A percentile compares a stretch with the other conserved stretches of the same genome.
Evolutionary conservation across 2,329 filamentous ascomycete species (phyloP).

Genomic region (Xylariaceae sp.): DNA sequence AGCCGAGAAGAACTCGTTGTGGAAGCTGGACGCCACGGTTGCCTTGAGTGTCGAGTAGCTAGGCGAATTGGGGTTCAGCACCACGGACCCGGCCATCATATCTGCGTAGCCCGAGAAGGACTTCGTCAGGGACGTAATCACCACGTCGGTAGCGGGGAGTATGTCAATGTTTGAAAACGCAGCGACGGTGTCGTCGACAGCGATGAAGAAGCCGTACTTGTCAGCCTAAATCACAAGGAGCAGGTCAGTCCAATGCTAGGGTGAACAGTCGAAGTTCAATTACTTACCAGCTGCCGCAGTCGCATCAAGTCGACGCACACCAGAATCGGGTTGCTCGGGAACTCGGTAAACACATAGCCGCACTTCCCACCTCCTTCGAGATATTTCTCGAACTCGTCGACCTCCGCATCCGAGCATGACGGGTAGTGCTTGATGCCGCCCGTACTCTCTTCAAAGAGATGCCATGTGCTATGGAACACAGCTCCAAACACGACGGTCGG

Average conservation of each 20-base stretch:
- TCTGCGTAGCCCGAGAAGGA: constrained; percentile 53
- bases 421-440: constrained; percentile 42
- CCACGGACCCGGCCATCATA: constrained; percentile 19
- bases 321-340: constrained; percentile 43
- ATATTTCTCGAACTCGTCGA: constrained; percentile 42
- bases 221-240: constrained; percentile 22
- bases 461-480: constrained; percentile 47
- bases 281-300: constrained; percentile 37
- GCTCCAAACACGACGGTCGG: constrained; percentile 43
- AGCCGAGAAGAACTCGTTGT: constrained; percentile 42
- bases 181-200: constrained; percentile 43
- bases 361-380: constrained; percentile 36
- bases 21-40: constrained; percentile 24
- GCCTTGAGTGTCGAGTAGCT: constrained; percentile 13
- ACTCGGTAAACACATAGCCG: constrained; percentile 46
- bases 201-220: constrained; percentile 39
- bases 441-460: constrained; percentile 40
- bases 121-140: constrained; percentile 48
- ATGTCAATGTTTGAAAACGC: constrained; percentile 48
- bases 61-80: constrained; percentile 16
- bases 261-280: too few relatives aligned
- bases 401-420: constrained; percentile 37
- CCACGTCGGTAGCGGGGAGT: constrained; percentile 43
- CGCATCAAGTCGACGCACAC: constrained; percentile 35
- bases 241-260: not conserved